phyloP scores from a whole-genome alignment of 73 alveolate species.

The Symbiodinium pilosum region DNA sequence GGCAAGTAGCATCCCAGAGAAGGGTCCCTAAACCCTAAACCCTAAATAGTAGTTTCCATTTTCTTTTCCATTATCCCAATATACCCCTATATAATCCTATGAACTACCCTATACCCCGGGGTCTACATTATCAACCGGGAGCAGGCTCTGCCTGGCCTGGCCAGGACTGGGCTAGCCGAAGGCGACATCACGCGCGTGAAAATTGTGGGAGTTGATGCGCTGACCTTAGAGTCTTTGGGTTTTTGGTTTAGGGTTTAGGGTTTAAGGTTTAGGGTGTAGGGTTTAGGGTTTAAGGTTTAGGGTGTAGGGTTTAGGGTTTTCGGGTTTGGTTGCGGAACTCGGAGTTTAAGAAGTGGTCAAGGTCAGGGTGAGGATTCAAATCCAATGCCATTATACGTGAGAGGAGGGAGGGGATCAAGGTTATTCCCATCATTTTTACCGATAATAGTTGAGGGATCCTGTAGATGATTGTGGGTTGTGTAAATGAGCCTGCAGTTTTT shows the following conservation, averaged over 20 bases:
- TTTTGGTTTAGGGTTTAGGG: background rate
- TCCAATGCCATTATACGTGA: background rate
- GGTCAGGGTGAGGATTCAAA: background rate
- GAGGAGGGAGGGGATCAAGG: no score
- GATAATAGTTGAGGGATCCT: no score
- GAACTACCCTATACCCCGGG: background rate
- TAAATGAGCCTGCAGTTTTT: no score
- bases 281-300: background rate
- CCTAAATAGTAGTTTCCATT: no score
- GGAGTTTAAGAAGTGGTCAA: no score
- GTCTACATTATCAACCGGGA: background rate
- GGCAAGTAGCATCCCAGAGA: no score
- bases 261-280: background rate
- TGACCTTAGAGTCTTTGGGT: background rate
- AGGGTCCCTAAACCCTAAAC: background rate
- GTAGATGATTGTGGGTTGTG: no score
- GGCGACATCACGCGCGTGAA: background rate
- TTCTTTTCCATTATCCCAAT: background rate
- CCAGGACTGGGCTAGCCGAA: background rate
- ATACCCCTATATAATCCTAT: background rate
- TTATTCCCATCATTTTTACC: no score
- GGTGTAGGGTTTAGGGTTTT: background rate
- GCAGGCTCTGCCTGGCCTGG: no score
- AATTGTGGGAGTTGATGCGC: background rate
- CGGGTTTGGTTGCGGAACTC: no score